phyloP scores from a whole-genome alignment of 768 basidiomycete genomes.

The Chlorophyllum brunneum region DNA sequence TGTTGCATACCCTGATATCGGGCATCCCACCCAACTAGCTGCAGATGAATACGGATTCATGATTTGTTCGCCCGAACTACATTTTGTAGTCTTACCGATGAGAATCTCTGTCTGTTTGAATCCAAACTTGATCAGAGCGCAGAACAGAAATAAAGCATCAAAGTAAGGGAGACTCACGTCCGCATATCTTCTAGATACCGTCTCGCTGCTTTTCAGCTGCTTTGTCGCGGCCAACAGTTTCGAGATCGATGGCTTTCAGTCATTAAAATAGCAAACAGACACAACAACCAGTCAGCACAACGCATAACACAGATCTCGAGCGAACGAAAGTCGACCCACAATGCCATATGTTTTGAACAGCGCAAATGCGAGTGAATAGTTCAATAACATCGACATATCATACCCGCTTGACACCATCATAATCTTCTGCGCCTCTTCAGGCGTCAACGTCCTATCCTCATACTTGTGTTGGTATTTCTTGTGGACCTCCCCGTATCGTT shows the following conservation, averaged over 20 bases:
- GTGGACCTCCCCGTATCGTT: conserved; percentile 39
- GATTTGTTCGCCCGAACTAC: neutral
- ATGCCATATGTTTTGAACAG: conserved; percentile 52
- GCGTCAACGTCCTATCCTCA: conserved; percentile 32
- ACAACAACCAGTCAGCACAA: neutral
- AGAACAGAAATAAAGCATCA: too few species aligned
- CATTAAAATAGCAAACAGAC: neutral
- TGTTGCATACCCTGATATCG: conserved; percentile 16
- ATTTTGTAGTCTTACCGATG: conserved; percentile 25
- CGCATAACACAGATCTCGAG: neutral
- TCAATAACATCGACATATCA: conserved; percentile 43
- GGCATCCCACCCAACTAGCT: conserved; percentile 32
- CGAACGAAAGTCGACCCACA: conserved; percentile 25
- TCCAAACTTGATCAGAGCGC: neutral
- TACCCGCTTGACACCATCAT: conserved; percentile 29
- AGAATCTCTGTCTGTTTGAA: conserved; percentile 39
- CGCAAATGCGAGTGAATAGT: conserved; percentile 41
- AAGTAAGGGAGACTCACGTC: conserved; percentile 35
- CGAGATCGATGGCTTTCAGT: conserved; percentile 42
- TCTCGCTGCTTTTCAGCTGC: conserved; percentile 31
- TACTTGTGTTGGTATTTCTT: conserved; percentile 34
- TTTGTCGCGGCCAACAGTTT: conserved; percentile 37
- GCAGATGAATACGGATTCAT: neutral
- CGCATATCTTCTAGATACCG: conserved; percentile 39
- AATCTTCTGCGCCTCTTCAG: conserved; percentile 44